These are phyloP conservation scores for Anthracocystis walkeri DNA, from an alignment of 1,284 basidiomycete species.

Conservation along the genomic window DNA sequence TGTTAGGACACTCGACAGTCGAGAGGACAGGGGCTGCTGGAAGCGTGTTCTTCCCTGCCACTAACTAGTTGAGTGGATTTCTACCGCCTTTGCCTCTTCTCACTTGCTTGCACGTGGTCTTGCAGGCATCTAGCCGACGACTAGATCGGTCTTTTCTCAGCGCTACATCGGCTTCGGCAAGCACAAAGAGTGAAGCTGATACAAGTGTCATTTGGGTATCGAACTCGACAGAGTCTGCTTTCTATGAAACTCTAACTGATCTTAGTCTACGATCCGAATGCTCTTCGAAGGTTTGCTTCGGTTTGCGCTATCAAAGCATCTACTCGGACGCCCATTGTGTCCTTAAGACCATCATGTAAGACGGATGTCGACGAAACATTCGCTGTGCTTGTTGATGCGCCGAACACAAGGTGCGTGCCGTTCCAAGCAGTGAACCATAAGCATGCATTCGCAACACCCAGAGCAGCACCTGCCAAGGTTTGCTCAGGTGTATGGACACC, in stretches of 20 bases:
- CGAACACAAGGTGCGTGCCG: conserved; percentile 19
- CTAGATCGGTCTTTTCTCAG: not conserved
- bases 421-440: conserved; percentile 51
- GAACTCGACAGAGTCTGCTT: not conserved
- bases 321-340: conserved; percentile 16
- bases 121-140: no score
- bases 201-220: not conserved
- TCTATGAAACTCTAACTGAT: not conserved
- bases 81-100: no score
- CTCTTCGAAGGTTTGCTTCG: conserved; percentile 9
- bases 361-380: conserved; percentile 4
- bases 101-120: no score
- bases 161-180: not conserved
- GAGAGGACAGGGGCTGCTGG: no score
- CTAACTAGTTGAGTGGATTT: no score
- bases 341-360: conserved; percentile 15
- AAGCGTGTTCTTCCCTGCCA: no score
- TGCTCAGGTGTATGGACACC: conserved; percentile 51
- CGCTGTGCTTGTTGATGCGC: not conserved
- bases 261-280: conserved; percentile 1
- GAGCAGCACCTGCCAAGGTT: conserved; percentile 38
- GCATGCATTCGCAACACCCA: conserved; percentile 43
- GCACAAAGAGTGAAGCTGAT: not conserved
- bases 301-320: conserved; percentile 27
- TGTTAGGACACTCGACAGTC: no score